These are phyloP conservation scores for Musa troglodytarum DNA, from an alignment of 176 grass and related monocot genomes.

Conservation along the genomic window DNA sequence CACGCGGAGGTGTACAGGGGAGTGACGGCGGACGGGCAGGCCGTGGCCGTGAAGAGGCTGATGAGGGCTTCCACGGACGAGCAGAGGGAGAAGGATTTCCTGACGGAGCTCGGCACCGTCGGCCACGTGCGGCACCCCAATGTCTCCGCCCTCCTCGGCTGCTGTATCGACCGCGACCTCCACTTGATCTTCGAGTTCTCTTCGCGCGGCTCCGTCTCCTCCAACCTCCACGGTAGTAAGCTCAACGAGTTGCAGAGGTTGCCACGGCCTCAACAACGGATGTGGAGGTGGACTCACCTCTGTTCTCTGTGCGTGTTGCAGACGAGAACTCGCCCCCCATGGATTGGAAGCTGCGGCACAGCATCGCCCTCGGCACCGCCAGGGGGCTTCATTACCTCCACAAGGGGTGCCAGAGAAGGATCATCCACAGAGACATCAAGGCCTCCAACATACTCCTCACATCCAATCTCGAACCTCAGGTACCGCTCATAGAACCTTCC, in stretches of 20 bases:
- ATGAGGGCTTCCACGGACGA: conserved; percentile 12
- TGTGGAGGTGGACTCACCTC: background rate
- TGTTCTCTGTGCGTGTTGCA: background rate
- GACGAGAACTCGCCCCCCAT: conserved; percentile 12
- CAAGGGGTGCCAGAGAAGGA: conserved; percentile 20
- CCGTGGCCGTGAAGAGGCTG: conserved; percentile 21
- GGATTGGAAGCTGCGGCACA: conserved; percentile 13
- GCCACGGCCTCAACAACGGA: background rate
- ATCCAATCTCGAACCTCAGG: conserved; percentile 8
- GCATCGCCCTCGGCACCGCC: conserved; percentile 6
- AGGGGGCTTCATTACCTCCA: conserved; percentile 16
- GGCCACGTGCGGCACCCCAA: conserved; percentile 20
- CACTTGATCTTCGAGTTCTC: conserved; percentile 20
- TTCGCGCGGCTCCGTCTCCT: conserved; percentile 17
- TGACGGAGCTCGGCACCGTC: conserved; percentile 16
- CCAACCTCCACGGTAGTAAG: conserved; percentile 14
- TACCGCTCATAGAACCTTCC: background rate
- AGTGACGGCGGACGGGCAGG: conserved; percentile 13
- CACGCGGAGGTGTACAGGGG: conserved; percentile 23
- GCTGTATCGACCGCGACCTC: conserved; percentile 17
- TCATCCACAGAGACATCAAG: conserved; percentile 24
- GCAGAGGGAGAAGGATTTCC: conserved; percentile 22
- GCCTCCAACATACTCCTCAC: conserved; percentile 22
- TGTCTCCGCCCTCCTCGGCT: conserved; percentile 15
- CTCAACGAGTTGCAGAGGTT: background rate